Evolutionary conservation across 2,329 filamentous ascomycete species (phyloP).

Genomic region (Penicillium brevicompactum): DNA sequence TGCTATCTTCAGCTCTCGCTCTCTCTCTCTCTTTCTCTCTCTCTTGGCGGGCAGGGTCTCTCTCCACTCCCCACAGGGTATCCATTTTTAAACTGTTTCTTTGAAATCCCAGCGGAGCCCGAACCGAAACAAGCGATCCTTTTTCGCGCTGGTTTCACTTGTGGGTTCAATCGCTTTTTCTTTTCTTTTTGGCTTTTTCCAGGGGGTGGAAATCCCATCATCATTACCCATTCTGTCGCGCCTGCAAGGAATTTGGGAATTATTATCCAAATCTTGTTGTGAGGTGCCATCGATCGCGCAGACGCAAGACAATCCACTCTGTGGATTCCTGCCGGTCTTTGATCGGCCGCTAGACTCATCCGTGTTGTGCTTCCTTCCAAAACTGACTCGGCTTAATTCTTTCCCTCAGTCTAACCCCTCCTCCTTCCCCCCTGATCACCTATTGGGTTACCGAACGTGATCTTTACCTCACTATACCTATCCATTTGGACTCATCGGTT

Average conservation of each 20-base stretch:
- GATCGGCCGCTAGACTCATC: constrained; percentile 26
- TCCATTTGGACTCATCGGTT: constrained; percentile 17
- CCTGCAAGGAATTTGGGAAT: constrained; percentile 14
- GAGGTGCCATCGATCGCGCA: constrained; percentile 14
- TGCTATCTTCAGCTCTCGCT: too few relatives aligned
- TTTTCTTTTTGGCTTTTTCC: not conserved
- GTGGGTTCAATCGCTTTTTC: not conserved
- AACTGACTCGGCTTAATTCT: constrained; percentile 20
- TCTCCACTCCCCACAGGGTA: constrained; percentile 17
- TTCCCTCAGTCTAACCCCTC: constrained; percentile 7
- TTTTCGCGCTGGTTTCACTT: constrained; percentile 7
- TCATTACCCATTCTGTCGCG: not conserved
- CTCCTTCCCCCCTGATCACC: constrained; percentile 16
- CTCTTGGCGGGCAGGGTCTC: constrained; percentile 2
- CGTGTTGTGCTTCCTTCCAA: constrained; percentile 16
- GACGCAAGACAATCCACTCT: constrained; percentile 17
- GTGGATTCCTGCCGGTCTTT: constrained; percentile 25
- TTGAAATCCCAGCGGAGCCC: constrained; percentile 8
- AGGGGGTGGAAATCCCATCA: not conserved
- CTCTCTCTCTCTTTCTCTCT: not conserved
- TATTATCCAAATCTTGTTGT: constrained; percentile 5
- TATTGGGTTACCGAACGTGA: not conserved
- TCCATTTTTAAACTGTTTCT: constrained; percentile 8
- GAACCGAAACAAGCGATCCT: constrained; percentile 4
- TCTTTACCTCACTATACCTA: constrained; percentile 2